These are phyloP conservation scores for Kandelia obovata DNA, from an alignment of 345 rosid species.

Conservation along the genomic window DNA sequence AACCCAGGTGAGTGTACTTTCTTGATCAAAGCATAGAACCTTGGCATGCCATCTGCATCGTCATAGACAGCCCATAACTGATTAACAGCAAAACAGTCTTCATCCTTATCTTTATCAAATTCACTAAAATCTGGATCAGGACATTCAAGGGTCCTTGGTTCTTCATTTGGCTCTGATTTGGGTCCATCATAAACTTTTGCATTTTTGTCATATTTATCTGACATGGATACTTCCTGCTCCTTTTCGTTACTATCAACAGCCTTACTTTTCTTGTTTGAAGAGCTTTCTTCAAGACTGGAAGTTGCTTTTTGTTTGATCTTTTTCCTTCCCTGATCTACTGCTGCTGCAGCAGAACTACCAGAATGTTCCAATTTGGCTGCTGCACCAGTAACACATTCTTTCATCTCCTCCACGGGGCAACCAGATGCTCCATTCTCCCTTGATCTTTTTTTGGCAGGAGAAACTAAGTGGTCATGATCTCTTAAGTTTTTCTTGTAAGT, in stretches of 20 bases:
- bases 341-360: constrained; percentile 25
- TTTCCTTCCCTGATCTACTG: constrained; percentile 8
- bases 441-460: constrained; percentile 32
- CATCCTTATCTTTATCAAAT: constrained; percentile 47
- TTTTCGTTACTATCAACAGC: constrained; percentile 19
- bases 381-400: constrained; percentile 17
- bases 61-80: constrained; percentile 92
- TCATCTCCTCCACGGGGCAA: constrained; percentile 18
- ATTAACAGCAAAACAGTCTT: constrained; percentile 51
- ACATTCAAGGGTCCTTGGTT: constrained; percentile 18
- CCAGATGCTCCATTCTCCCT: constrained; percentile 21
- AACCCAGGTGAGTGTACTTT: constrained; percentile 56
- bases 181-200: constrained; percentile 18
- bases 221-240: constrained; percentile 23
- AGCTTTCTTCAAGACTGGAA: constrained; percentile 23
- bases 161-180: constrained; percentile 2
- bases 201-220: background rate
- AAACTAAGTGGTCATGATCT: constrained; percentile 31
- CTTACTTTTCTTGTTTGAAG: constrained; percentile 24
- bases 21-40: constrained; percentile 58
- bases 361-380: constrained; percentile 22
- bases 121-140: constrained; percentile 78
- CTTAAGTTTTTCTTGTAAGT: constrained; percentile 31
- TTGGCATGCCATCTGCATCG: constrained; percentile 75
- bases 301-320: constrained; percentile 29